phyloP scores from a whole-genome alignment of 108 stramenopile species.

The Cyclotella baltica region DNA sequence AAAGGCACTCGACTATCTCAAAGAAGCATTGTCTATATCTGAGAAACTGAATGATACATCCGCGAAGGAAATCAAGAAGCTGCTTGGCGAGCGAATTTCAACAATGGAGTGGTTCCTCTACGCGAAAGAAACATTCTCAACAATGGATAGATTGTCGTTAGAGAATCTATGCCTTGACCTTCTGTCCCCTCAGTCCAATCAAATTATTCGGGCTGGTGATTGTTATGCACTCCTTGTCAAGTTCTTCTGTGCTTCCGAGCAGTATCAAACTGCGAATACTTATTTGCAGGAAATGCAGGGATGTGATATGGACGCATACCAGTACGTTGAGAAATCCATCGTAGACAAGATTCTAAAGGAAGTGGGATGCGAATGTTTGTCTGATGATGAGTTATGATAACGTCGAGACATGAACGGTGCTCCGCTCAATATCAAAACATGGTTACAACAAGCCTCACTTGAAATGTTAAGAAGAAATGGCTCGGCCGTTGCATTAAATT shows the following conservation, averaged over 20 bases:
- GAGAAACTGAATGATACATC: neutral
- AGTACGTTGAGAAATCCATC: conserved; percentile 43
- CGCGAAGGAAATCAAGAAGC: conserved; percentile 2
- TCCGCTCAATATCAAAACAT: too few relatives aligned
- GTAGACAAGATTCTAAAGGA: neutral
- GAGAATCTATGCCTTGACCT: conserved; percentile 23
- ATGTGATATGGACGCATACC: conserved; percentile 39
- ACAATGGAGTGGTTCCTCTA: conserved; percentile 12
- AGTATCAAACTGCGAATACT: conserved; percentile 30
- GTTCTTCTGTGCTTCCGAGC: conserved; percentile 13
- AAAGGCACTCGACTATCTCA: conserved; percentile 65
- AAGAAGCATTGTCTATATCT: conserved; percentile 51
- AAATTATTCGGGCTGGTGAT: conserved; percentile 70
- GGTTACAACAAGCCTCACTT: too few relatives aligned
- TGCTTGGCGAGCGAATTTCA: conserved; percentile 15
- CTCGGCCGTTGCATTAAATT: neutral
- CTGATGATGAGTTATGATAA: neutral
- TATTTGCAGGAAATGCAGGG: conserved; percentile 49
- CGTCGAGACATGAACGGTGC: neutral
- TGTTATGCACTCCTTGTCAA: conserved; percentile 69
- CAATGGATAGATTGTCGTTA: conserved; percentile 22
- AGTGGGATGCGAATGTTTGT: neutral
- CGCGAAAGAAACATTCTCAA: neutral
- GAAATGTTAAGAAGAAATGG: neutral
- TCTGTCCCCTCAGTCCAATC: conserved; percentile 13